Percentiles rank a stretch among this genome's conserved stretches.
These are phyloP conservation scores for Wickerhamomyces ciferrii DNA, from an alignment of 805 yeast genomes.

Conservation along the genomic window DNA sequence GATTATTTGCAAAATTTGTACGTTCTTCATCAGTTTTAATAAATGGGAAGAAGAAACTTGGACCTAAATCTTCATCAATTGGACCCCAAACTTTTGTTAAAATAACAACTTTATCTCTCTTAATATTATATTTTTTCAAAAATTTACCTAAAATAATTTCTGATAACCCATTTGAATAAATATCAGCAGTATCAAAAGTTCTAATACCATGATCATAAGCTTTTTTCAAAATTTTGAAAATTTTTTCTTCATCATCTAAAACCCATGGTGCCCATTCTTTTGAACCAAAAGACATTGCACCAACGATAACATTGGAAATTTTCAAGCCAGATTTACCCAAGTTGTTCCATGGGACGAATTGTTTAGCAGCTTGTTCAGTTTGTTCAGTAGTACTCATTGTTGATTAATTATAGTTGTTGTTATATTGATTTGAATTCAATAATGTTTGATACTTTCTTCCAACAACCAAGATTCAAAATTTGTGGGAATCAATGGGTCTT, in stretches of 20 bases:
- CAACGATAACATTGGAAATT: constrained; percentile 41
- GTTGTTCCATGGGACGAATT: constrained; percentile 1
- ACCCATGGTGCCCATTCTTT: constrained; percentile 36
- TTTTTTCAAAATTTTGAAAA: constrained; percentile 34
- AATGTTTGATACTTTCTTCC: no score
- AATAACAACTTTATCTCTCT: constrained; percentile 46
- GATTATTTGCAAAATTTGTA: no score
- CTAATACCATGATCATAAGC: constrained; percentile 37
- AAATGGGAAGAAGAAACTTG: no score
- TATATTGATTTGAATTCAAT: no score
- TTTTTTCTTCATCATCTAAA: constrained; percentile 36
- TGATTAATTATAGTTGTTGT: no score
- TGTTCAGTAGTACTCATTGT: no score
- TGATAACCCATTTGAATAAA: constrained; percentile 37
- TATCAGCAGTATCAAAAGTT: constrained; percentile 43
- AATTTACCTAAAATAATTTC: constrained; percentile 45
- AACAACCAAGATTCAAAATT: no score
- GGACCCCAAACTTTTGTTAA: constrained; percentile 43
- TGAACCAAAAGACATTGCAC: constrained; percentile 45
- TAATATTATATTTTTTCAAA: constrained; percentile 40
- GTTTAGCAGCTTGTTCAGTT: no score
- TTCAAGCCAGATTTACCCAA: constrained; percentile 41
- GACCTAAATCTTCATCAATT: no score
- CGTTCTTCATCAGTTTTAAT: no score
- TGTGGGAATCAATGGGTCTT: no score